Conservation (phyloP, 495 filamentous ascomycete species). For the Aspergillus wentii region DNA sequence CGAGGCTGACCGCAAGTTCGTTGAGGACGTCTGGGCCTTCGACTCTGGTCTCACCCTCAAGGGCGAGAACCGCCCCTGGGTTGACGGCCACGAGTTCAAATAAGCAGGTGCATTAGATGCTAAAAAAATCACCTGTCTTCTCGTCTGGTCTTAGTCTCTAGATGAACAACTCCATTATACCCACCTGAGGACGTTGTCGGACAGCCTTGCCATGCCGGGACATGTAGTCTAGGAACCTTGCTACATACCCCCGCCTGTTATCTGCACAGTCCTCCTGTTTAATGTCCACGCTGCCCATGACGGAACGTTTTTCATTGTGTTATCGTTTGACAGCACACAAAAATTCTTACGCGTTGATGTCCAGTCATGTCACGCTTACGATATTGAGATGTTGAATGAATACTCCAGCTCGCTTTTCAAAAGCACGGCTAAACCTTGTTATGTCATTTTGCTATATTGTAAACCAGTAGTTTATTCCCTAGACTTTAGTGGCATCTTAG, state of each 20-base stretch:
- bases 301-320: neutral
- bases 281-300: constrained; percentile 1
- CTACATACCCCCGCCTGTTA: constrained; percentile 1
- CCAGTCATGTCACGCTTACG: constrained; percentile 26
- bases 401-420: no score
- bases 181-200: no score
- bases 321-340: constrained; percentile 1
- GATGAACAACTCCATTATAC: no score
- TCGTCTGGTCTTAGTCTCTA: no score
- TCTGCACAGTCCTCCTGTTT: constrained; percentile 9
- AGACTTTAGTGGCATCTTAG: no score
- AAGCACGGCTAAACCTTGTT: no score
- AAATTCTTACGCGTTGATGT: constrained; percentile 21
- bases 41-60: constrained; percentile 73
- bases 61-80: constrained; percentile 75
- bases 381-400: constrained; percentile 25
- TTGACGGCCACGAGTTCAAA: constrained; percentile 98
- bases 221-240: no score
- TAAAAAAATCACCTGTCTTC: no score
- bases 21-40: constrained; percentile 85
- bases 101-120: constrained; percentile 52
- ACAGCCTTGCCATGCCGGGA: neutral
- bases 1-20: constrained; percentile 72
- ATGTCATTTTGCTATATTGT: no score
- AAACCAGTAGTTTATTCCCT: no score